These are phyloP conservation scores for Phaeotremella fagi DNA, from an alignment of 768 basidiomycete species.

Conservation along the genomic window DNA sequence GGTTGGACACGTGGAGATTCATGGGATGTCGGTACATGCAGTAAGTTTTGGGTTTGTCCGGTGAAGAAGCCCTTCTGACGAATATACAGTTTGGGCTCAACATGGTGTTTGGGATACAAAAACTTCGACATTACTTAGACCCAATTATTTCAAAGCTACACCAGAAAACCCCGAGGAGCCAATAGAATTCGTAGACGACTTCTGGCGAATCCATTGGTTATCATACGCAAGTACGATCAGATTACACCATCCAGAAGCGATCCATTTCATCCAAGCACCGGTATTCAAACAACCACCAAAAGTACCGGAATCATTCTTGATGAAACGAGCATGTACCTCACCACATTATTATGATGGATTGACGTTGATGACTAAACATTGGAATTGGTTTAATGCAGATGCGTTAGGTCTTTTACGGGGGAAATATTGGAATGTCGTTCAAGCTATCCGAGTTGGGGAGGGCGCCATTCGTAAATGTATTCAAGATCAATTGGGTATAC, in stretches of 20 bases:
- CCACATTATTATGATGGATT: slow-evolving; percentile 48
- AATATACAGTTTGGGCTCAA: slow-evolving; percentile 44
- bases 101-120: slow-evolving; percentile 46
- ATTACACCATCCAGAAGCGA: slow-evolving; percentile 39
- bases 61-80: neutral
- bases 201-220: slow-evolving; percentile 37
- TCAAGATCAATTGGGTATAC: slow-evolving; percentile 72
- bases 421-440: slow-evolving; percentile 50
- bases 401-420: slow-evolving; percentile 86
- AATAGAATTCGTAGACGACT: slow-evolving; percentile 37
- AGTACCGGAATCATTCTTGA: slow-evolving; percentile 33
- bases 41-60: slow-evolving; percentile 41
- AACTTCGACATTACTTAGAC: slow-evolving; percentile 21
- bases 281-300: slow-evolving; percentile 41
- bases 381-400: slow-evolving; percentile 63
- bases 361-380: slow-evolving; percentile 48
- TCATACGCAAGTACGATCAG: slow-evolving; percentile 34
- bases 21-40: slow-evolving; percentile 48
- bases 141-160: slow-evolving; percentile 35
- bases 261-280: slow-evolving; percentile 45
- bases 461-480: slow-evolving; percentile 71
- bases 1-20: slow-evolving; percentile 58
- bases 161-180: slow-evolving; percentile 12
- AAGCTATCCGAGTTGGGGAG: slow-evolving; percentile 78
- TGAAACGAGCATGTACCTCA: slow-evolving; percentile 31